These are phyloP conservation scores for Acer saccharum DNA, from an alignment of 345 rosid genomes.

Conservation along the genomic window DNA sequence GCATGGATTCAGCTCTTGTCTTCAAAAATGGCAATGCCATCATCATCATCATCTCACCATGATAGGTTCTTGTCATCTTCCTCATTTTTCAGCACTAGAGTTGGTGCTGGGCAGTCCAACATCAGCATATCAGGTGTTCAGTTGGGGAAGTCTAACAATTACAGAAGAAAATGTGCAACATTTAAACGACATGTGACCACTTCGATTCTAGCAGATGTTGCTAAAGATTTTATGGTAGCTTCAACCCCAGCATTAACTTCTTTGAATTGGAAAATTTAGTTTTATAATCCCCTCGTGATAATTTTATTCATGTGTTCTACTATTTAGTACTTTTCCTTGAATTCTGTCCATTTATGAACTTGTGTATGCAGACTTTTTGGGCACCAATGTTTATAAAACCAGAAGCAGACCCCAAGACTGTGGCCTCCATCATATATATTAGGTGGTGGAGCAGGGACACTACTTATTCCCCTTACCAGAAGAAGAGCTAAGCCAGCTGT, in stretches of 20 bases:
- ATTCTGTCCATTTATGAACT: slow-evolving; percentile 8
- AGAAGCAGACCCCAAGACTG: slow-evolving; percentile 40
- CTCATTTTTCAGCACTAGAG: slow-evolving; percentile 34
- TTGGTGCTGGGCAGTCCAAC: slow-evolving; percentile 17
- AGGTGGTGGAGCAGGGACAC: no score
- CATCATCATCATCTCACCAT: slow-evolving; percentile 17
- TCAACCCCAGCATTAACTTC: background rate
- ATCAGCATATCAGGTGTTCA: slow-evolving; percentile 27
- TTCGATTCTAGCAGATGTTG: slow-evolving; percentile 55
- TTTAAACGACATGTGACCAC: slow-evolving; percentile 27
- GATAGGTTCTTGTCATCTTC: slow-evolving; percentile 31
- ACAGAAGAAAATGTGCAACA: slow-evolving; percentile 22
- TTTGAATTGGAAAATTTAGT: background rate
- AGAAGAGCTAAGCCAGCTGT: slow-evolving; percentile 85
- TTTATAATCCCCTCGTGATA: background rate
- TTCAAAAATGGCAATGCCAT: slow-evolving; percentile 27
- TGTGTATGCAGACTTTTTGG: slow-evolving; percentile 40
- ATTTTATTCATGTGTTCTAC: background rate
- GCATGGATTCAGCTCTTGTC: slow-evolving; percentile 14
- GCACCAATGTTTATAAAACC: slow-evolving; percentile 34
- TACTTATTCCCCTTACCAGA: background rate
- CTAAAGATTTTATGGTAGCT: slow-evolving; percentile 54
- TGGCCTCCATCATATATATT: no score
- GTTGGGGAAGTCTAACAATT: slow-evolving; percentile 22
- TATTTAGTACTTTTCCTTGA: background rate